Conservation (phyloP, 345 rosid species). For the Raphanus sativus region DNA sequence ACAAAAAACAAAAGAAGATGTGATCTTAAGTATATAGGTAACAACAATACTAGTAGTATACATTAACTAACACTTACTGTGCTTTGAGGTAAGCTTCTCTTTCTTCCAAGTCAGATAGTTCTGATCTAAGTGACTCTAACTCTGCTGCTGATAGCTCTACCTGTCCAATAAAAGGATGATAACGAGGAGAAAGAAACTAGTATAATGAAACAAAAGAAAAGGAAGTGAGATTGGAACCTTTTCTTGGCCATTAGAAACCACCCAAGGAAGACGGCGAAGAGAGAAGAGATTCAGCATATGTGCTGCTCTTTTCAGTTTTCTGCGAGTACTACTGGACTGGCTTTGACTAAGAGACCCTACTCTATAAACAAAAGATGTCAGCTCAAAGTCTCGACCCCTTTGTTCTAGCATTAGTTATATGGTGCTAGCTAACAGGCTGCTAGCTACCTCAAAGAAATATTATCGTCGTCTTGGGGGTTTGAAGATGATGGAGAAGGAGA, state of each 20-base stretch:
- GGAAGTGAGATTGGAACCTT: slow-evolving; percentile 51
- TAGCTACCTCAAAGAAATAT: slow-evolving; percentile 39
- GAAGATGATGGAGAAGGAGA: slow-evolving; percentile 30
- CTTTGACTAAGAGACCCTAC: background rate
- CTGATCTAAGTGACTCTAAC: slow-evolving; percentile 77
- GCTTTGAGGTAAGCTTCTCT: slow-evolving; percentile 89
- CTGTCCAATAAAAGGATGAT: slow-evolving; percentile 39
- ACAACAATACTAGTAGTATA: background rate
- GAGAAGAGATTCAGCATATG: slow-evolving; percentile 75
- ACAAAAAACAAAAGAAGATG: slow-evolving; percentile 4
- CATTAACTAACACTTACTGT: slow-evolving; percentile 49
- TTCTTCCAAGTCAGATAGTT: slow-evolving; percentile 81
- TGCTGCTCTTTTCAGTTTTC: slow-evolving; percentile 58
- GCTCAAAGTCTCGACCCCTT: too few species aligned
- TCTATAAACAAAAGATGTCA: slow-evolving; percentile 1
- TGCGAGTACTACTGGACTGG: slow-evolving; percentile 16
- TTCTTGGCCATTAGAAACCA: slow-evolving; percentile 56
- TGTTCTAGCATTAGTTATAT: background rate
- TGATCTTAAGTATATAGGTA: background rate
- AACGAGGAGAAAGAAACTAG: slow-evolving; percentile 8
- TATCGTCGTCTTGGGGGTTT: background rate
- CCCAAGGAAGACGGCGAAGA: slow-evolving; percentile 75
- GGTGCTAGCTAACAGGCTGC: too few species aligned
- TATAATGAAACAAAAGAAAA: background rate
- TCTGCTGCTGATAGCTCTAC: slow-evolving; percentile 70